Evolutionary conservation across 495 filamentous ascomycete species (phyloP).

Genomic region (Antarctomyces pellizariae): DNA sequence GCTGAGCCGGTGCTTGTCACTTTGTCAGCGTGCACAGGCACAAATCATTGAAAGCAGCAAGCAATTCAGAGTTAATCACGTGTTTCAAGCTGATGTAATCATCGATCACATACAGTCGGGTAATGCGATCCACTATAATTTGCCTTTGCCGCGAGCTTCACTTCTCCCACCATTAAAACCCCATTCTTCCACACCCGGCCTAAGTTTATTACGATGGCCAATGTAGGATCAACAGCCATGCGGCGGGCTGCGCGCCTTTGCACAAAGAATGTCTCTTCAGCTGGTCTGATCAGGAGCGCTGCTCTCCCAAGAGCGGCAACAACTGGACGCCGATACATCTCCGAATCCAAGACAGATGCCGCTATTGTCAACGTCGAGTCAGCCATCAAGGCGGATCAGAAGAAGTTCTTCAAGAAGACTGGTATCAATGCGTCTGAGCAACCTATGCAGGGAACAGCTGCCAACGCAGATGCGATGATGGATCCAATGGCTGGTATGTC

Average conservation of each 20-base stretch:
- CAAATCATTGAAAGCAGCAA: too few relatives aligned
- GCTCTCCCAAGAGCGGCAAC: conserved; percentile 20
- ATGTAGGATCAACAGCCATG: conserved; percentile 42
- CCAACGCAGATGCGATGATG: conserved; percentile 41
- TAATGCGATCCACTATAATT: conserved; percentile 5
- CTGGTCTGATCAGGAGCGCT: conserved; percentile 21
- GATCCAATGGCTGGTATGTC: conserved; percentile 50
- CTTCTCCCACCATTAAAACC: conserved; percentile 6
- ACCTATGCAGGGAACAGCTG: conserved; percentile 32
- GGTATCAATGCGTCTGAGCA: conserved; percentile 35
- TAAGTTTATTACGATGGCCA: conserved; percentile 38
- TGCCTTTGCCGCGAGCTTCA: too few relatives aligned
- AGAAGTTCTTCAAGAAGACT: conserved; percentile 50
- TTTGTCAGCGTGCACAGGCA: too few relatives aligned
- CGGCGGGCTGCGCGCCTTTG: conserved; percentile 58
- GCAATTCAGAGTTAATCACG: too few relatives aligned
- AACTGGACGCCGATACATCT: conserved; percentile 45
- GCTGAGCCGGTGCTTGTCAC: too few relatives aligned
- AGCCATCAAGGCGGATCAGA: conserved; percentile 62
- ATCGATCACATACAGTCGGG: background rate
- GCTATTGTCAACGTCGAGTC: conserved; percentile 69
- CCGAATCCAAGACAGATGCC: conserved; percentile 54
- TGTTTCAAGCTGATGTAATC: too few relatives aligned
- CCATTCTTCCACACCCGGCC: conserved; percentile 6
- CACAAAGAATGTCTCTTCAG: conserved; percentile 27